Conservation (phyloP, 2,329 filamentous ascomycete genomes). For the Fusarium sublunatum region DNA sequence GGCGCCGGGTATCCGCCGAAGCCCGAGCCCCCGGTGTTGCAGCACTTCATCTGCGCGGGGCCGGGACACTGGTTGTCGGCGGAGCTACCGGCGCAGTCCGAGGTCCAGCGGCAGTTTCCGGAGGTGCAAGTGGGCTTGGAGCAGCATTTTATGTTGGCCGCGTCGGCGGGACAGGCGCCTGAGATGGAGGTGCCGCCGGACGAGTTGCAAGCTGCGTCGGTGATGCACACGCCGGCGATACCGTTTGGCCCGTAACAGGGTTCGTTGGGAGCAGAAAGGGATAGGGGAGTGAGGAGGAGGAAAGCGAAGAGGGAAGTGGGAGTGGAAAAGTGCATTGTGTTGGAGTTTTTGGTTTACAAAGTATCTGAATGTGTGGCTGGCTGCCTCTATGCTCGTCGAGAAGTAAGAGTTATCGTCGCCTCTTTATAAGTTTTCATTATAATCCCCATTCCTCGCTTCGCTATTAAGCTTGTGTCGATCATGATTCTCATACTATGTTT, state of each 20-base stretch:
- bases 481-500: slow-evolving; percentile 8
- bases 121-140: slow-evolving; percentile 52
- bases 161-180: slow-evolving; percentile 54
- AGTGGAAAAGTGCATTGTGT: slow-evolving; percentile 38
- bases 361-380: not conserved
- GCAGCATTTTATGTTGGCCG: slow-evolving; percentile 56
- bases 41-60: slow-evolving; percentile 54
- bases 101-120: slow-evolving; percentile 54
- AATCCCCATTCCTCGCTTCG: not conserved
- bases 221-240: slow-evolving; percentile 53
- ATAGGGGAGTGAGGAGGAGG: slow-evolving; percentile 27
- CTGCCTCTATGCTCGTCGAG: not conserved
- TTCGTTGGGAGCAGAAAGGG: slow-evolving; percentile 47
- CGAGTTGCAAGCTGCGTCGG: slow-evolving; percentile 50
- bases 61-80: slow-evolving; percentile 53
- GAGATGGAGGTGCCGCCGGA: slow-evolving; percentile 53
- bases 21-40: slow-evolving; percentile 46
- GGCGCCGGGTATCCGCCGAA: slow-evolving; percentile 53
- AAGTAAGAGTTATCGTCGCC: not conserved
- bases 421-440: slow-evolving; percentile 7
- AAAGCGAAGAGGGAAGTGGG: slow-evolving; percentile 25
- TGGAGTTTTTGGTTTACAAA: not conserved
- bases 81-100: slow-evolving; percentile 51
- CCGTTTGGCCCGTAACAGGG: slow-evolving; percentile 48
- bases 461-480: not conserved